Evolutionary conservation across 805 yeast genomes (phyloP).

Genomic region (Candida ovalis): DNA sequence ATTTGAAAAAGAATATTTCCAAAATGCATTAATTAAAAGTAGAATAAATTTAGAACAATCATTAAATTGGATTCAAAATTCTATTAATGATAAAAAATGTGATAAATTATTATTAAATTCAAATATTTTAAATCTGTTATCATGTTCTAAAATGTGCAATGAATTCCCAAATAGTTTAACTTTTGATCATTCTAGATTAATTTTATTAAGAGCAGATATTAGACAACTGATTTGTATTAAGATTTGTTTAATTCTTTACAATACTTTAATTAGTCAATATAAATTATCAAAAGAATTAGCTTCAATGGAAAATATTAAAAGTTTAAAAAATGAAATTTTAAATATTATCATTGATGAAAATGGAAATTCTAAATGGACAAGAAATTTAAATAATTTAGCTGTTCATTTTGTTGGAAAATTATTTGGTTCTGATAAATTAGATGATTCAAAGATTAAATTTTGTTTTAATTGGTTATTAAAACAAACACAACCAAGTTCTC

Average conservation of each 20-base stretch:
- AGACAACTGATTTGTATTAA: conserved; percentile 80
- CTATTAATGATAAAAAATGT: conserved; percentile 13
- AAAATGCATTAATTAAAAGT: conserved; percentile 46
- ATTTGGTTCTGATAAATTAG: conserved; percentile 19
- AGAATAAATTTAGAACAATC: conserved; percentile 60
- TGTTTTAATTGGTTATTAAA: conserved; percentile 76
- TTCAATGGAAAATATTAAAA: conserved; percentile 37
- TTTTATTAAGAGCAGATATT: conserved; percentile 77
- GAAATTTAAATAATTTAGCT: conserved; percentile 69
- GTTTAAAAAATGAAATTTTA: conserved; percentile 64
- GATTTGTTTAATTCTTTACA: conserved; percentile 67
- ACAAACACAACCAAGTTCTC: conserved; percentile 81
- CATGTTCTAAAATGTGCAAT: conserved; percentile 75
- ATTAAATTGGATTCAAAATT: conserved; percentile 59
- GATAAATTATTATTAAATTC: conserved; percentile 37
- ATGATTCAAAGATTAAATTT: conserved; percentile 49
- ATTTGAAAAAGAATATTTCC: conserved; percentile 82
- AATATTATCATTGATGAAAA: conserved; percentile 81
- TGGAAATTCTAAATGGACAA: conserved; percentile 88
- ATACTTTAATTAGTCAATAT: conserved; percentile 51
- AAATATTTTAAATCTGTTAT: conserved; percentile 59
- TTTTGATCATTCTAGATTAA: conserved; percentile 78
- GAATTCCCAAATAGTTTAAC: conserved; percentile 82
- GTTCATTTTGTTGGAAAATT: conserved; percentile 54
- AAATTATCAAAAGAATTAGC: conserved; percentile 30